phyloP scores from a whole-genome alignment of 352 stramenopile species.

The Pythium dissotocum region DNA sequence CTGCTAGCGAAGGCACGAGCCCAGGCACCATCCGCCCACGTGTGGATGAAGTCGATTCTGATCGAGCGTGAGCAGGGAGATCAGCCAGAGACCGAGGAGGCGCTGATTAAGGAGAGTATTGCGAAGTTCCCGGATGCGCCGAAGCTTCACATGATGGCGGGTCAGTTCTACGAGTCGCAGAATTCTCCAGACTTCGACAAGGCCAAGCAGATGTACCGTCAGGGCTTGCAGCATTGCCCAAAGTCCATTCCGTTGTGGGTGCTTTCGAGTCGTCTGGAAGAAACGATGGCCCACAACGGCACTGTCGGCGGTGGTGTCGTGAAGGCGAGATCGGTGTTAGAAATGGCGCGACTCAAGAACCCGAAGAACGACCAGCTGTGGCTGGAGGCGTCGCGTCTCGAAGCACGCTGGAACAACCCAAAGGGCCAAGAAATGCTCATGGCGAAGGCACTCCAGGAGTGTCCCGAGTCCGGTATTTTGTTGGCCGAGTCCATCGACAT shows the following conservation, averaged over 20 bases:
- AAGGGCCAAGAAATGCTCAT: slow-evolving; percentile 96
- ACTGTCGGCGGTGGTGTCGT: slow-evolving; percentile 62
- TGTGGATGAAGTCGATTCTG: slow-evolving; percentile 99
- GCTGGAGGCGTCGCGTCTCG: slow-evolving; percentile 95
- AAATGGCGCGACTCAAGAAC: slow-evolving; percentile 96
- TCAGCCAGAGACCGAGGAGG: slow-evolving; percentile 60
- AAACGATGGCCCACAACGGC: slow-evolving; percentile 53
- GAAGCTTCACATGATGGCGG: slow-evolving; percentile 99
- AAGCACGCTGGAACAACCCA: slow-evolving; percentile 89
- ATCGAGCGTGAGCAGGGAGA: slow-evolving; percentile 91
- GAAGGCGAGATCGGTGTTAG: slow-evolving; percentile 96
- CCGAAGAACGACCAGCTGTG: slow-evolving; percentile 93
- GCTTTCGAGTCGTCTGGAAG: slow-evolving; percentile 93
- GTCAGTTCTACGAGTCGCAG: slow-evolving; percentile 87
- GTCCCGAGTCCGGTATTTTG: slow-evolving; percentile 93
- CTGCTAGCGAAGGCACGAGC: slow-evolving; percentile 77
- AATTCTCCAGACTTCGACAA: slow-evolving; percentile 57
- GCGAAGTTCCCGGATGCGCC: slow-evolving; percentile 89
- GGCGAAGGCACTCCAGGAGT: slow-evolving; percentile 97
- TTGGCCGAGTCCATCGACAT: slow-evolving; percentile 96
- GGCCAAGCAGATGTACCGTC: slow-evolving; percentile 92
- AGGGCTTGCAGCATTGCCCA: slow-evolving; percentile 92
- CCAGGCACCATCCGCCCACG: slow-evolving; percentile 87
- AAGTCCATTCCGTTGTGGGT: slow-evolving; percentile 94
- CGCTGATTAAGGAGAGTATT: slow-evolving; percentile 91